Base-by-base conservation (phyloP, 345 rosid species). In the Hypericum androsaemum region DNA sequence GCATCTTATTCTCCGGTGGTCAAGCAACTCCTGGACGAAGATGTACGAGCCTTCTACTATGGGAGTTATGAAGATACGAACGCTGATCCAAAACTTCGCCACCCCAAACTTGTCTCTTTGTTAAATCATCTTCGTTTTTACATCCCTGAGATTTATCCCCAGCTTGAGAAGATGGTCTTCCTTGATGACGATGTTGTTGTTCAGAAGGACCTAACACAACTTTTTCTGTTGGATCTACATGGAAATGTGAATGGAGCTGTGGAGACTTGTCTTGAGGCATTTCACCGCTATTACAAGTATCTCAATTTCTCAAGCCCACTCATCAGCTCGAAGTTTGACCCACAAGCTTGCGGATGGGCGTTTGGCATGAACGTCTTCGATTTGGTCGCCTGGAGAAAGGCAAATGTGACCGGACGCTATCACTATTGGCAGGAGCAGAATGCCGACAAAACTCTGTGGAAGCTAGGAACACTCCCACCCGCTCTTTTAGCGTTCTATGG, bases 311-410 rank as follows among this genome's bases (percentile, higher is more conserved):
- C 99, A 5, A 85, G 83, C 68, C 83, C 94, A 6, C 63, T 80
- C 47, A 83, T 92, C 66, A 85, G 97, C 86, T 83, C 94, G 5
- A 92, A 88, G 80, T 80, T 92, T 37, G 98, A 92, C 59, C 98
- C 95, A 0, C 98, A 88, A 66, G 94, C 97, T 53, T 92, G 98
- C 59, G 97, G 94, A 37, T 92, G 98, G 98, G 98, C 98, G 3
- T 92, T 88, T 47, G 98, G 98, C 14, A 83, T 88, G 98, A 92
- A 92, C 55, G 74, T 83, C 47, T 88, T 92, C 44, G 95, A 92
- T 63, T 65, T 92, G 62, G 63, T 92, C 41, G 85, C 85, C 0
- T 92, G 98, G 98, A 85, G 85, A 71, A 92, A 81, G 65, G 86
- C 84, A n/a, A 80, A 88, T 53, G 95, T 88, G 71, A 88, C 98